phyloP scores from a whole-genome alignment of 2,329 filamentous ascomycete genomes.

The Hypoxylon rubiginosum region DNA sequence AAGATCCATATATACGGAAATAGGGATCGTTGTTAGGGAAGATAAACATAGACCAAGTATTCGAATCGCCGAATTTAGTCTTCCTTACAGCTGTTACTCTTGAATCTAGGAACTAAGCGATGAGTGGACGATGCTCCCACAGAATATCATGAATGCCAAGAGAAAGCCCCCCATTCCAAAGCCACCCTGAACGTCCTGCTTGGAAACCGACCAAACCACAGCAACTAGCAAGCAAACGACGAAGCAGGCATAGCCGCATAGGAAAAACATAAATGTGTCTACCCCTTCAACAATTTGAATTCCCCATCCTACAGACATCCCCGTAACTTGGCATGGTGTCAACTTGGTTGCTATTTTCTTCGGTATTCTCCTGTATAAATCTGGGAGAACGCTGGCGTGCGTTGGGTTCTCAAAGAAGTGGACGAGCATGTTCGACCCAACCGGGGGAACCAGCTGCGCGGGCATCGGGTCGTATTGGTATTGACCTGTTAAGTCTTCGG shows the following conservation, averaged over 20 bases:
- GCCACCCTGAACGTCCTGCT: constrained; percentile 46
- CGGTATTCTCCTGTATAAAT: constrained; percentile 45
- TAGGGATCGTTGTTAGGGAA: not conserved
- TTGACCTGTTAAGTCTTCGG: constrained; percentile 12
- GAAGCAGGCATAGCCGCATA: constrained; percentile 40
- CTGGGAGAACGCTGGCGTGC: constrained; percentile 40
- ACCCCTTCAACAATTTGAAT: constrained; percentile 48
- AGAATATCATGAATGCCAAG: constrained; percentile 45
- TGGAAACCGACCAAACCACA: constrained; percentile 41
- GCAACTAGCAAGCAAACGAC: constrained; percentile 39
- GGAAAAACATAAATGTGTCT: constrained; percentile 42
- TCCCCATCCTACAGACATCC: constrained; percentile 48
- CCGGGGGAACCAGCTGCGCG: constrained; percentile 44
- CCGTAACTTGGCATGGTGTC: constrained; percentile 40
- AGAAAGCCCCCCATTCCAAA: constrained; percentile 49
- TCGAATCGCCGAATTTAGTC: not conserved
- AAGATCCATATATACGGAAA: not conserved
- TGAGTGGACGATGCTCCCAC: constrained; percentile 35
- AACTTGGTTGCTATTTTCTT: constrained; percentile 47
- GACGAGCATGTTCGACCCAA: constrained; percentile 46
- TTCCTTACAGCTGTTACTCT: too few species aligned
- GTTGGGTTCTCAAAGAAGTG: constrained; percentile 50
- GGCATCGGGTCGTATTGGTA: constrained; percentile 48
- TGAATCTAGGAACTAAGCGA: not conserved
- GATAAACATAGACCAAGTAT: not conserved